phyloP scores from a whole-genome alignment of 202 grass and related monocot genomes.

The Eragrostis tef region DNA sequence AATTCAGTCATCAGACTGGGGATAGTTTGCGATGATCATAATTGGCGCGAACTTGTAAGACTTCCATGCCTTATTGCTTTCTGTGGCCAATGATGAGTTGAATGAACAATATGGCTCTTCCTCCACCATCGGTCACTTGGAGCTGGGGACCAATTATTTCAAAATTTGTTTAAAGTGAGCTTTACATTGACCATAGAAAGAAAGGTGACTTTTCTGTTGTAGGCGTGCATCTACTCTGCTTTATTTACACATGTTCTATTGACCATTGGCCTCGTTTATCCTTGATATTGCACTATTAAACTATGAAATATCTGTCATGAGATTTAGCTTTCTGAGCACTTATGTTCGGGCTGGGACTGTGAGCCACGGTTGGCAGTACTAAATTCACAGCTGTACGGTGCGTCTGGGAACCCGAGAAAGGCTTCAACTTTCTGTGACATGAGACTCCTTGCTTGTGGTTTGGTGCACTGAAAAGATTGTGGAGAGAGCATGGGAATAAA shows the following conservation, averaged over 20 bases:
- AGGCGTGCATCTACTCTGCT: slow-evolving; percentile 49
- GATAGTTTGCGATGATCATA: slow-evolving; percentile 25
- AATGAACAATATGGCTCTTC: slow-evolving; percentile 26
- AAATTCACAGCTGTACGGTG: slow-evolving; percentile 46
- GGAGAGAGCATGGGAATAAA: slow-evolving; percentile 49
- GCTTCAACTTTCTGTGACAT: slow-evolving; percentile 40
- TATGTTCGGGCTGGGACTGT: slow-evolving; percentile 35
- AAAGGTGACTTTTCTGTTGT: slow-evolving; percentile 44
- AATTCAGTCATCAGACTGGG: slow-evolving; percentile 6
- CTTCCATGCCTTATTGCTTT: slow-evolving; percentile 25
- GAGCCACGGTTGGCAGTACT: slow-evolving; percentile 47
- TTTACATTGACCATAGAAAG: slow-evolving; percentile 55
- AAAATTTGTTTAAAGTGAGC: slow-evolving; percentile 30
- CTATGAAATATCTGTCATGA: slow-evolving; percentile 50
- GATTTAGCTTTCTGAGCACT: slow-evolving; percentile 48
- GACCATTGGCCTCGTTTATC: slow-evolving; percentile 49
- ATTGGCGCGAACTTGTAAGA: slow-evolving; percentile 34
- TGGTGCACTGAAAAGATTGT: slow-evolving; percentile 57
- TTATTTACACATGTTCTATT: slow-evolving; percentile 51
- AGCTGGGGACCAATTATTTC: slow-evolving; percentile 45
- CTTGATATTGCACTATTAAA: slow-evolving; percentile 44
- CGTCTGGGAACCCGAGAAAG: slow-evolving; percentile 44
- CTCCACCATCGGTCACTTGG: slow-evolving; percentile 9
- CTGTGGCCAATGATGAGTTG: slow-evolving; percentile 12
- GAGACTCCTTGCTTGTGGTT: slow-evolving; percentile 50